These are phyloP conservation scores for Calonectria multiphialidica DNA, from an alignment of 2,329 filamentous ascomycete genomes.

Conservation along the genomic window DNA sequence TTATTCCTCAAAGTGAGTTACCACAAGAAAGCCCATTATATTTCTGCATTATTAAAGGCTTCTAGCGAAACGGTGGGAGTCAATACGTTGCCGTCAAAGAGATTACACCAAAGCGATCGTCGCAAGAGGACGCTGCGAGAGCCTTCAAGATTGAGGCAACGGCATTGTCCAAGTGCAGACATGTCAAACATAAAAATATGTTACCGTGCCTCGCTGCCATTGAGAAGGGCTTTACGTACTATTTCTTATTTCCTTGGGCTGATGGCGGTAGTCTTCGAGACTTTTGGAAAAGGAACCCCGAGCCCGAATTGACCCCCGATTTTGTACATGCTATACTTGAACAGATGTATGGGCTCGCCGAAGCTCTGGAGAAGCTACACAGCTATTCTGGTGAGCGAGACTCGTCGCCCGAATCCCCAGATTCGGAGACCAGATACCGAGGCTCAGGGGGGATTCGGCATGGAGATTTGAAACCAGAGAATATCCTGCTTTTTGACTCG, in stretches of 20 bases:
- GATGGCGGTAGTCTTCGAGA: constrained; percentile 19
- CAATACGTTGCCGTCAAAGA: background rate
- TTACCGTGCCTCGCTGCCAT: constrained; percentile 16
- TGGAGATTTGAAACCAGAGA: constrained; percentile 24
- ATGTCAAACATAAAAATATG: constrained; percentile 9
- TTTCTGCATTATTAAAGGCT: background rate
- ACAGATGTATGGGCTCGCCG: background rate
- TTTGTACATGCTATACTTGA: background rate
- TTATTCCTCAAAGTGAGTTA: background rate
- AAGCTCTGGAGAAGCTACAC: background rate
- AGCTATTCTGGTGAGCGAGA: background rate
- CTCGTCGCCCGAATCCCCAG: background rate
- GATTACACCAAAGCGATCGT: background rate
- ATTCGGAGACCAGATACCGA: background rate
- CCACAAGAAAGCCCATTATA: background rate
- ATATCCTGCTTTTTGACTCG: constrained; percentile 19
- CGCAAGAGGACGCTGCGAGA: background rate
- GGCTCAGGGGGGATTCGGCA: background rate
- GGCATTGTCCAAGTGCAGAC: background rate
- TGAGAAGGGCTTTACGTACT: constrained; percentile 13
- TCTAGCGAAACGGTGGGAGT: background rate
- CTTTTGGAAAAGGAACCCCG: constrained; percentile 24
- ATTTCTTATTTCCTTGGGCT: constrained; percentile 27
- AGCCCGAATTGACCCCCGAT: background rate
- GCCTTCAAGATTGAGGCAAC: constrained; percentile 15